A percentile compares a stretch with the other conserved stretches of the same genome.
phyloP scores from a whole-genome alignment of 176 grass and related monocot genomes.

The Urochloa ruziziensis region DNA sequence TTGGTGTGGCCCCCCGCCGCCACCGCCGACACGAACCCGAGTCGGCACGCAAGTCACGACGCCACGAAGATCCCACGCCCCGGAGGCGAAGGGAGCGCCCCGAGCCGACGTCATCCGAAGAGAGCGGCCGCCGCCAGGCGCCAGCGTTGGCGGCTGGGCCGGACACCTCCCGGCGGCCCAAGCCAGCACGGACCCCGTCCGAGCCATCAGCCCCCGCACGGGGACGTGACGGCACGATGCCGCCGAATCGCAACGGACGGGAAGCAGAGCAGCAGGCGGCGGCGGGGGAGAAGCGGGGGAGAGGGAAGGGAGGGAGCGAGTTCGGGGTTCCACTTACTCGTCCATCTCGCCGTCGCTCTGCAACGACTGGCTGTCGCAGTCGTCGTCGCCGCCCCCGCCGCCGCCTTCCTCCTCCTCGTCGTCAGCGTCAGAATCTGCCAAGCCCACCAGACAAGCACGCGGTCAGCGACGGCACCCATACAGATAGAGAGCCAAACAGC shows the following conservation, averaged over 20 bases:
- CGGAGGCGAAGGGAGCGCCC: neutral
- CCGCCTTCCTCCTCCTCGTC: conserved; percentile 29
- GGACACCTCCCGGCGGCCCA: neutral
- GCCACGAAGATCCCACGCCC: conserved; percentile 41
- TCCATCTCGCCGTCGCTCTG: conserved; percentile 47
- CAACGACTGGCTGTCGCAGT: conserved; percentile 36
- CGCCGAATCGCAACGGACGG: conserved; percentile 32
- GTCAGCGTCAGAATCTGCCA: conserved; percentile 56
- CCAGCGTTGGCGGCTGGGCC: neutral
- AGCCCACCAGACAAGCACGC: conserved; percentile 8
- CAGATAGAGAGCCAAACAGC: conserved; percentile 10
- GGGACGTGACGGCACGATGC: conserved; percentile 26
- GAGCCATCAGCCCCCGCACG: neutral
- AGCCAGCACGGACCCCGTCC: neutral
- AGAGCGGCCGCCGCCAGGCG: neutral
- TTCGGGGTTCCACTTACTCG: conserved; percentile 35
- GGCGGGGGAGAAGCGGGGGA: neutral
- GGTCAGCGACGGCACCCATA: conserved; percentile 15
- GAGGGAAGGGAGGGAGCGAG: neutral
- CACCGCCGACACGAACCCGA: neutral
- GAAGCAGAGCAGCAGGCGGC: conserved; percentile 6
- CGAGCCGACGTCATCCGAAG: conserved; percentile 2
- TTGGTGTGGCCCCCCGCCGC: neutral
- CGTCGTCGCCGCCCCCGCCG: conserved; percentile 16
- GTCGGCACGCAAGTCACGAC: neutral